Base-by-base conservation (phyloP, 495 filamentous ascomycete species). In the Cairneyella variabilis region DNA sequence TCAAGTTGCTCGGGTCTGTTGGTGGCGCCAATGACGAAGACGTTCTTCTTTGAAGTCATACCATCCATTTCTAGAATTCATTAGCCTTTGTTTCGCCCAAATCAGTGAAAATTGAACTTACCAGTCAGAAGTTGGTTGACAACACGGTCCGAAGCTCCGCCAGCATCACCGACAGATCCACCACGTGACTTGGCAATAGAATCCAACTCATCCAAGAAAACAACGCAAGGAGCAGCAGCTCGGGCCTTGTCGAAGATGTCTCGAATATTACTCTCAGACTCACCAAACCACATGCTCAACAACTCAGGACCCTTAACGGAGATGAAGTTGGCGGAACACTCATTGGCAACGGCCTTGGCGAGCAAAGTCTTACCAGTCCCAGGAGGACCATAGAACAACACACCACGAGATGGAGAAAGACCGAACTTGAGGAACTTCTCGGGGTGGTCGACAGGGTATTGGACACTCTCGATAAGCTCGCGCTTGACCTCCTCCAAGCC, bases 361-460 rank as follows among this genome's bases (percentile, higher is more conserved):
- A 98, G 86, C 76, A 98, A 79, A 40, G 93, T 98, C 81, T 98
- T 98, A 96, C 93, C 93, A 63, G 95, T 97, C 88, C 93, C 93
- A 57, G 93, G 93, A 42, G 93, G 93, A 37, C 93, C 93, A 65
- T 96, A 98, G 77, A 98, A 98, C 42, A 98, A 80, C 48, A 98
- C 93, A 89, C 93, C 93, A 54, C 93, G 91, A 57, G 93, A 98
- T 52, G 93, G 93, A 32, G 90, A 96, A 52, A 98, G 85, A 75
- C 95, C 95, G 53, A 98, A 98, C 77, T 98, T 98, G 86, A 96
- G 91, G 84, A 97, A 98, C 79, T 95, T 98, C 71, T 98, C 93
- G 62, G 93, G 93, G 67, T 98, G 93, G 69, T 98, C 93, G 74
- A 98, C 93, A 14, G 95, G 93, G 72, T 98, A 98, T 69, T 97